A percentile compares a stretch with the other conserved stretches of the same genome.
Conservation (phyloP, 176 grass and related monocot genomes). For the Poa pratensis region DNA sequence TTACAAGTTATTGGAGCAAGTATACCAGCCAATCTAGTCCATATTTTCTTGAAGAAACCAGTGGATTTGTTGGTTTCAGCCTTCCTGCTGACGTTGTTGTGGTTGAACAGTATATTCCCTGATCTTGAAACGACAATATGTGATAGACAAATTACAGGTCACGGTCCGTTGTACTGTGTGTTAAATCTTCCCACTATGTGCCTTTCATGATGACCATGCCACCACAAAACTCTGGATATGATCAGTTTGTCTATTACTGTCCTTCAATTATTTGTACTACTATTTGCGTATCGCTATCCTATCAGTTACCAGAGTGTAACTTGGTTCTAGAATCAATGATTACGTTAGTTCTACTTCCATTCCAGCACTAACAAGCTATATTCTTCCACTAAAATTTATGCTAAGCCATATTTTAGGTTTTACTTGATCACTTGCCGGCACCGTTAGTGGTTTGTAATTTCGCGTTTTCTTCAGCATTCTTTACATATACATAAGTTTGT, state of each 20-base stretch:
- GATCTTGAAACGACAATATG: slow-evolving; percentile 4
- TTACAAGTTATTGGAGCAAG: slow-evolving; percentile 20
- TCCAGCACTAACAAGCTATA: slow-evolving; percentile 10
- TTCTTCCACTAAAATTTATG: slow-evolving; percentile 11
- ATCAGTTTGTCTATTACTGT: neutral
- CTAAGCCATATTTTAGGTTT: neutral
- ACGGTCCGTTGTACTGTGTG: neutral
- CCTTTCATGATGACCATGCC: slow-evolving; percentile 32
- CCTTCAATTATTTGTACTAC: slow-evolving; percentile 5
- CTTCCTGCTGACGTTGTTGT: neutral
- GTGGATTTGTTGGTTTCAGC: neutral
- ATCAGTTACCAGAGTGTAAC: neutral
- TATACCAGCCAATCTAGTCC: neutral
- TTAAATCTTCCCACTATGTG: slow-evolving; percentile 22
- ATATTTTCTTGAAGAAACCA: neutral
- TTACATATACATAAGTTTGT: neutral
- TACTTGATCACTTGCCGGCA: neutral
- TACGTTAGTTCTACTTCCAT: neutral
- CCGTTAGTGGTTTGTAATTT: neutral
- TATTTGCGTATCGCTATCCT: neutral
- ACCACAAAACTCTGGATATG: neutral
- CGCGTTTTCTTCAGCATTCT: neutral
- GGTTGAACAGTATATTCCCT: slow-evolving; percentile 6
- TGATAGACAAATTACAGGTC: slow-evolving; percentile 40
- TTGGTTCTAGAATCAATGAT: neutral